Evolutionary conservation across 1,284 basidiomycete species (phyloP), one percentile per base, ranked within the genome.

Genomic region (Puccinia brachypodii): DNA sequence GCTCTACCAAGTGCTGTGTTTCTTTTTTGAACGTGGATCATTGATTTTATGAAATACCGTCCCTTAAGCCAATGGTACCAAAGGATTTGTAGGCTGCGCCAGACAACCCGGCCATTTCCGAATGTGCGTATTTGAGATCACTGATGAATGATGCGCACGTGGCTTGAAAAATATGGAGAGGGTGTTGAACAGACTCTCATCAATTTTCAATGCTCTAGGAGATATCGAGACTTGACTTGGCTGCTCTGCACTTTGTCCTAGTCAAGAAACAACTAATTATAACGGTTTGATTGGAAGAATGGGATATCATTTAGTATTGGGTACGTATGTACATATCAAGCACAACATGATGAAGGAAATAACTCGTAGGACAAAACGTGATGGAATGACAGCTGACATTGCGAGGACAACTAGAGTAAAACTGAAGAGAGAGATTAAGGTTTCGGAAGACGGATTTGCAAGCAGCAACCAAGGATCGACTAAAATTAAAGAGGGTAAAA

Each of bases 291-390:
- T 68, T 68, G 40, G 11, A 36, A 68, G n/a, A 40, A 28, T n/a
- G 40, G 22, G 38, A 44, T 68, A 68, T 16, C n/a, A 44, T 11
- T 68, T 22, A 25, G 40, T 68, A 38, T 42, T 68, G 38, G 64
- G 64, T 68, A 68, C 64, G 64, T 68, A 68, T 68, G n/a, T 68
- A 68, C 64, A 68, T 68, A 44, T 44, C 64, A 68, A 68, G 64
- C 42, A 68, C 7, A 42, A 42, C 22, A 68, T 68, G 38, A 68
- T 68, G 14, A 40, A 68, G 16, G 44, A 22, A 6, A 44, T 13
- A 44, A 42, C 22, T 68, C n/a, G 64, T 38, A 66, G 40, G 36
- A 44, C 33, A 68, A 28, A 68, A 42, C 64, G 11, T 7, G 42
- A 2, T 68, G 16, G 28, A 44, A 42, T 40, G 44, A 68, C n/a